Base-by-base conservation (phyloP, 176 grass and related monocot species). In the Rhynchospora pubera region DNA sequence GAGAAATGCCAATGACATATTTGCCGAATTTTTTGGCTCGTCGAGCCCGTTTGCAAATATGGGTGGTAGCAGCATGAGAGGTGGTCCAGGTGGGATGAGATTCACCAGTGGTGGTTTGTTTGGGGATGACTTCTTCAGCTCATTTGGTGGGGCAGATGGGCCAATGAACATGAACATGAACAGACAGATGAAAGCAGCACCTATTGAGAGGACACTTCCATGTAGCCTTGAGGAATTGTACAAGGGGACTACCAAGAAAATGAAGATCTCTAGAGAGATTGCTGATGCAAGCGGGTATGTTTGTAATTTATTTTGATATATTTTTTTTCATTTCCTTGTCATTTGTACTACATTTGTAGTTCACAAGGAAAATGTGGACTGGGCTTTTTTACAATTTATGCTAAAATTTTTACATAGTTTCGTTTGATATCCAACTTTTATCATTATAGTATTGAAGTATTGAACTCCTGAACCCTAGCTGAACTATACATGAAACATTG, bases 251-350 rank as follows among this genome's bases (percentile, higher is more conserved):
- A 97, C 95, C 1, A 97, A 97, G 67, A 97, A 94, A 85, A 94
- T 94, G 95, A 97, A 94, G 90, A 94, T 94, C 44, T 97, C 90
- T 72, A 91, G 92, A 68, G 90, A 94, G 64, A 94, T 97, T 22
- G 88, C 94, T 3, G 94, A 97, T 61, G 77, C 78, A 30, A 97
- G 94, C 68, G 94, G 94, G 94, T 96, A 48, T 76, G 84, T 85
- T 0, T 52, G 11, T 56, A 45, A 52, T 62, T 51, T 65, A 1
- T 84, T 45, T 6, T 13, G 26, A 28, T 28, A 28, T 24, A 59
- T 2, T 1, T 57, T 5, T 11, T n/a, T 12, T 52, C 18, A 18
- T 18, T 52, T 51, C 70, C 8, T 56, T 57, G 26, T 21, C 2
- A 57, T 68, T 76, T 75, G 51, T 1, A 30, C 15, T 0, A 61